Conservation (phyloP, 1,139 yeast genomes). For the Pichia sp. region DNA sequence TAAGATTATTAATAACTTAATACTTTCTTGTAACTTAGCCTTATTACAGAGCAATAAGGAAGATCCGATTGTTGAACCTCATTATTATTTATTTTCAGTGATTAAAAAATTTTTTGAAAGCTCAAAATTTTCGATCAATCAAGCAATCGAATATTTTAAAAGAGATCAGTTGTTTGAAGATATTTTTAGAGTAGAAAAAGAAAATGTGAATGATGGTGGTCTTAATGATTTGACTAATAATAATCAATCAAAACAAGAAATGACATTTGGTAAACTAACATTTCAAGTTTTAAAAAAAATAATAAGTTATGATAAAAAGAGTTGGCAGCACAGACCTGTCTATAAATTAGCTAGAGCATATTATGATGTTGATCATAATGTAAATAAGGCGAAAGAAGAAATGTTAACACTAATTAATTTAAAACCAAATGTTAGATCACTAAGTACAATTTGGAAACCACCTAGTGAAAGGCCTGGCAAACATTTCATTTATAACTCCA, state of each 20-base stretch:
- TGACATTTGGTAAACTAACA: neutral
- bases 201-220: neutral
- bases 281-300: slow-evolving; percentile 8
- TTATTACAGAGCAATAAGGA: slow-evolving; percentile 36
- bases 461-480: slow-evolving; percentile 89
- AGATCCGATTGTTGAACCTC: slow-evolving; percentile 69
- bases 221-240: neutral
- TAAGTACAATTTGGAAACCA: slow-evolving; percentile 90
- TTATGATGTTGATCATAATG: slow-evolving; percentile 48
- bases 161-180: slow-evolving; percentile 30
- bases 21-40: slow-evolving; percentile 39
- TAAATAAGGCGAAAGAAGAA: slow-evolving; percentile 52
- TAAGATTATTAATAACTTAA: slow-evolving; percentile 35
- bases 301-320: slow-evolving; percentile 59
- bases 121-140: slow-evolving; percentile 31
- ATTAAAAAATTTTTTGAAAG: slow-evolving; percentile 49
- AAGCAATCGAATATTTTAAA: slow-evolving; percentile 38
- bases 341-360: slow-evolving; percentile 65
- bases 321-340: slow-evolving; percentile 87
- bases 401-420: slow-evolving; percentile 59
- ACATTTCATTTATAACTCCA: slow-evolving; percentile 72
- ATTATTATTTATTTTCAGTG: slow-evolving; percentile 55
- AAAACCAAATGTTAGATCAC: slow-evolving; percentile 61
- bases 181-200: neutral
- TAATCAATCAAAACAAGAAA: neutral